Conservation (phyloP, 495 filamentous ascomycete species). For the Pseudevernia furfuracea region DNA sequence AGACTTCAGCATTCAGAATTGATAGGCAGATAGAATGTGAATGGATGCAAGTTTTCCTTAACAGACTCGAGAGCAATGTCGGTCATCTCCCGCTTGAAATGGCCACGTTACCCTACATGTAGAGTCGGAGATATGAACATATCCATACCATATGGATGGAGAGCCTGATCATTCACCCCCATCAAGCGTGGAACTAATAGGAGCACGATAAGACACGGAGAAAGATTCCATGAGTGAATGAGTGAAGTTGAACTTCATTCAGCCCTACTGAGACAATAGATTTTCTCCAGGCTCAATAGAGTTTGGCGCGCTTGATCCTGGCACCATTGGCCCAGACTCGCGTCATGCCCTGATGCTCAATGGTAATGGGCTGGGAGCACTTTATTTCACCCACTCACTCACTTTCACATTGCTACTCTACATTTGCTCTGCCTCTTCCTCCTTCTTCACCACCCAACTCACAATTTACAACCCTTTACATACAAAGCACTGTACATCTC, state of each 20-base stretch:
- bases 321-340: too few relatives aligned
- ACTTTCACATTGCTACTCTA: too few relatives aligned
- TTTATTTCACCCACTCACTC: too few relatives aligned
- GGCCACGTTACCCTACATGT: background rate
- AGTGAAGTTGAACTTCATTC: background rate
- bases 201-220: background rate
- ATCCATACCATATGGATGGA: background rate
- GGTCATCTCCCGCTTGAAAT: background rate
- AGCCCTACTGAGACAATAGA: background rate
- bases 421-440: background rate
- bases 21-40: background rate
- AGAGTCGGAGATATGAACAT: too few relatives aligned
- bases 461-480: background rate
- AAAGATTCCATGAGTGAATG: background rate
- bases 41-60: background rate
- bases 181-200: background rate
- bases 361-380: background rate
- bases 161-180: background rate
- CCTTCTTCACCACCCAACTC: background rate
- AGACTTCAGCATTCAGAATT: background rate
- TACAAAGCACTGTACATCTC: background rate
- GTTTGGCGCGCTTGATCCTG: slow-evolving; percentile 12
- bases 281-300: background rate
- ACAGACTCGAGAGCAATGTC: background rate
- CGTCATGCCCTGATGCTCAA: background rate